Evolutionary conservation across 805 yeast species (phyloP).

Genomic region (Candida vaughaniae): DNA sequence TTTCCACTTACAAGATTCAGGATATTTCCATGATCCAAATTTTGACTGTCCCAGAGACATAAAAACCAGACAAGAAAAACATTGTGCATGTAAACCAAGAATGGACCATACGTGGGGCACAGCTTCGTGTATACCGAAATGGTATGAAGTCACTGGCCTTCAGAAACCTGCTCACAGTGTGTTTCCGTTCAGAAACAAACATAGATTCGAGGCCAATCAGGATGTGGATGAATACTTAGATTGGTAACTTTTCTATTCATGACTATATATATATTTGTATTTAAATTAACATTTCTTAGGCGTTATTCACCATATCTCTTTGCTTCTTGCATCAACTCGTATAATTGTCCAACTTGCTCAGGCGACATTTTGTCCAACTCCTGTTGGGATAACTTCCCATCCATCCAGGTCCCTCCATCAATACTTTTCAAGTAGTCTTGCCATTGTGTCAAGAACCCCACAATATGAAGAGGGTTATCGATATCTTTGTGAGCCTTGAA

Average conservation of each 20-base stretch:
- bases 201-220: conserved; percentile 9
- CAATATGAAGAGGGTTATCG: conserved; percentile 90
- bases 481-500: conserved; percentile 78
- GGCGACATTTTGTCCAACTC: conserved; percentile 83
- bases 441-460: conserved; percentile 94
- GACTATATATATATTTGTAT: background rate
- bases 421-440: conserved; percentile 73
- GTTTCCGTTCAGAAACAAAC: conserved; percentile 13
- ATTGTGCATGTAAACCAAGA: conserved; percentile 67
- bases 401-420: conserved; percentile 45
- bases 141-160: conserved; percentile 16
- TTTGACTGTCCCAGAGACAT: conserved; percentile 73
- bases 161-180: conserved; percentile 12
- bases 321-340: conserved; percentile 78
- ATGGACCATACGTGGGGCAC: conserved; percentile 70
- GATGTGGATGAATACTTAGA: conserved; percentile 10
- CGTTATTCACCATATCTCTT: conserved; percentile 25
- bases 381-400: conserved; percentile 52
- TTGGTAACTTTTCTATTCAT: conserved; percentile 6
- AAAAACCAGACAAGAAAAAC: conserved; percentile 50
- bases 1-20: conserved; percentile 79
- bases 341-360: conserved; percentile 80
- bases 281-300: background rate
- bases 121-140: conserved; percentile 65
- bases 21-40: conserved; percentile 83